These are phyloP conservation scores for Mortierella hygrophila DNA, from an alignment of 192 early-diverging fungal species.

Conservation along the genomic window DNA sequence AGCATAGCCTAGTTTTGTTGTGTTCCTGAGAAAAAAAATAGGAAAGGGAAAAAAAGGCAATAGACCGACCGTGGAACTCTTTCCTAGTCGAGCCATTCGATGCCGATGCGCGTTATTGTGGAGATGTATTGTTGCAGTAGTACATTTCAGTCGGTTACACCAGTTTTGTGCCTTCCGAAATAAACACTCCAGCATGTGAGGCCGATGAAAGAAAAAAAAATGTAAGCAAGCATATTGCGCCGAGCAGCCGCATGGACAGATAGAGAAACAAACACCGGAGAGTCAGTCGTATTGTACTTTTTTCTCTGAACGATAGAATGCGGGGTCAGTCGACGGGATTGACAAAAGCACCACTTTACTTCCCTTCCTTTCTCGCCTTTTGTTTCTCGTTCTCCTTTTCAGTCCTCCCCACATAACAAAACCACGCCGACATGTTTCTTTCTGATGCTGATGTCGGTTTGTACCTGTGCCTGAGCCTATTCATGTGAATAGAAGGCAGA, in stretches of 20 bases:
- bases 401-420: background rate
- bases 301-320: background rate
- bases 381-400: background rate
- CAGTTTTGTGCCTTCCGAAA: slow-evolving; percentile 8
- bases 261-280: background rate
- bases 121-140: background rate
- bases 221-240: background rate
- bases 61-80: background rate
- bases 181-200: background rate
- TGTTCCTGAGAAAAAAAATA: slow-evolving; percentile 2
- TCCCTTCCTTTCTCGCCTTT: background rate
- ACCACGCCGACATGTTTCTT: background rate
- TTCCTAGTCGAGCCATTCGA: background rate
- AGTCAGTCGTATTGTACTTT: background rate
- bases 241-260: background rate
- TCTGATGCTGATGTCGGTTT: background rate
- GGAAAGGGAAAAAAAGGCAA: background rate
- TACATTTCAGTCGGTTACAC: background rate
- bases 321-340: slow-evolving; percentile 4
- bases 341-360: background rate
- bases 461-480: background rate
- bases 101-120: background rate
- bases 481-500: background rate
- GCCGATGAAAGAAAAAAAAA: background rate
- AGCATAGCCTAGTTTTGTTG: background rate